Base-by-base conservation (phyloP, 306 rosid genomes). In the Begonia loranthoides region DNA sequence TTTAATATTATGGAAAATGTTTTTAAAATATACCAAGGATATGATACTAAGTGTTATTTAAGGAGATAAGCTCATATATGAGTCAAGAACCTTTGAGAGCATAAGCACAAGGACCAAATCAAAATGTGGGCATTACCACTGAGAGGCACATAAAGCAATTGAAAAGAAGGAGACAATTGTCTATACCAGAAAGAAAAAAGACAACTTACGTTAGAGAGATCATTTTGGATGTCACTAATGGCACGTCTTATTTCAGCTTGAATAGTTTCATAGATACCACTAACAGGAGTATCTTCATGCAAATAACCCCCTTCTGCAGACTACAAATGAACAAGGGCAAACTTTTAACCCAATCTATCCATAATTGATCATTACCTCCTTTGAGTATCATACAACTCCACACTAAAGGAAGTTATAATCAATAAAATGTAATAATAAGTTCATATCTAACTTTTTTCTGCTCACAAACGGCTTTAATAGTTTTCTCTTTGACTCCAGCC, bases 181-280 rank as follows among this genome's bases (percentile, higher is more conserved):
- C 36, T 28, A 63, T 0, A 46, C 16, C 55, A 12, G 47, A 41
- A 28, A 5, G 17, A 34, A 39, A n/a, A 45, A 58, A 44, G 49
- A 66, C 15, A 64, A 76, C 83, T 64, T 74, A 90, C 97, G 52
- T 34, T 85, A 62, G 76, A 78, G 56, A 85, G 86, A 63, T 85
- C 97, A 60, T 51, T 76, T 71, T 82, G 97, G 55, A 90, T 80
- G 69, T 85, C 94, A 45, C 78, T 75, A 60, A 90, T 75, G 52
- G 87, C 97, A 24, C 85, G 92, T 62, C 87, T 80, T 59, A 90
- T 95, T 85, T 90, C 95, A 39, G 77, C 70, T 24, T 93, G 83
- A 62, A 85, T 89, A 10, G 95, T 78, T 71, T 85, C 92, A 73
- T 82, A 80, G 57, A 90, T 74, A 63, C 74, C 79, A 51, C 68